phyloP scores from a whole-genome alignment of 2,329 filamentous ascomycete genomes.

The Fusarium sulawesiense region DNA sequence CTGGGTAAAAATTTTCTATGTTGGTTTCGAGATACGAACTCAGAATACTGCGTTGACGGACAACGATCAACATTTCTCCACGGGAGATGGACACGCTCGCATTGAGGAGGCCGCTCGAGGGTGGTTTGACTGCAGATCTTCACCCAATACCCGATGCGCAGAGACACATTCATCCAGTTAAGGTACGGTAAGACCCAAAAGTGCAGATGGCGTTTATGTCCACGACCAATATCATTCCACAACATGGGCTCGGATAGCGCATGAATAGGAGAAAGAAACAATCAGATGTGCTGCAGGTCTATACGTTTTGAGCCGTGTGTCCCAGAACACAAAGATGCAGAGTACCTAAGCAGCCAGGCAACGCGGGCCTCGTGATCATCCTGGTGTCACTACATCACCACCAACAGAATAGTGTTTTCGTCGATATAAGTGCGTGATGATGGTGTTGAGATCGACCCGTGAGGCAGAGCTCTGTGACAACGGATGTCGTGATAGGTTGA shows the following conservation, averaged over 20 bases:
- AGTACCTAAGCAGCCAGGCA: not conserved
- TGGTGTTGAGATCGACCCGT: slow-evolving; percentile 18
- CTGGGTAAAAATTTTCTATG: slow-evolving; percentile 5
- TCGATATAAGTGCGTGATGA: slow-evolving; percentile 18
- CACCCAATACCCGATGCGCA: slow-evolving; percentile 18
- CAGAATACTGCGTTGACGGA: not conserved
- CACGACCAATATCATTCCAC: slow-evolving; percentile 28
- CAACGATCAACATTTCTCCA: slow-evolving; percentile 10
- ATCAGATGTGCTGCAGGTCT: slow-evolving; percentile 8
- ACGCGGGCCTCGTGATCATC: not conserved
- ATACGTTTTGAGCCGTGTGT: slow-evolving; percentile 1
- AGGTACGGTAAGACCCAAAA: slow-evolving; percentile 34
- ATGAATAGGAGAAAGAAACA: slow-evolving; percentile 12
- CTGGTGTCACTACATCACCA: not conserved
- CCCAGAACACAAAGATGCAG: not conserved
- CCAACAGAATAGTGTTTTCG: not conserved
- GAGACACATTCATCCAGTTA: slow-evolving; percentile 19
- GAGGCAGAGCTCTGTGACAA: slow-evolving; percentile 11
- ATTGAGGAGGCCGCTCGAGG: slow-evolving; percentile 22
- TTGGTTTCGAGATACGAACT: not conserved
- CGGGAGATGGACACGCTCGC: slow-evolving; percentile 33
- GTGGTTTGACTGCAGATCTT: slow-evolving; percentile 31
- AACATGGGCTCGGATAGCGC: slow-evolving; percentile 14
- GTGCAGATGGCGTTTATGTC: slow-evolving; percentile 32
- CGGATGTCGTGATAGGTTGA: slow-evolving; percentile 21